Percentiles rank a stretch among this genome's conserved stretches.
Evolutionary conservation across 208 protist species (phyloP).

Genomic region (Acanthamoeba healyi): DNA sequence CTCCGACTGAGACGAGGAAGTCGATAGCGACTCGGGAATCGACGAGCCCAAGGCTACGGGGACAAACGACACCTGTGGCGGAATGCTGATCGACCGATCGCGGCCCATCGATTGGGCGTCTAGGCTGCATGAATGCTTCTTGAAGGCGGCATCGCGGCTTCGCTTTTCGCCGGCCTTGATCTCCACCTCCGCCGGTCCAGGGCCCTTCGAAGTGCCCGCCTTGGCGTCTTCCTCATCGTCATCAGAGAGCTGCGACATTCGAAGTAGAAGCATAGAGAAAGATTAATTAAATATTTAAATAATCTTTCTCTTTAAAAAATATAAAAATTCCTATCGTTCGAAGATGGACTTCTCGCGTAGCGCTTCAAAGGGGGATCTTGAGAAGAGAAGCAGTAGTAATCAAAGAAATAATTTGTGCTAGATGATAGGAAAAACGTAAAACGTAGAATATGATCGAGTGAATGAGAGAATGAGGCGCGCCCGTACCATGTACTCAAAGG

Average conservation of each 20-base stretch:
- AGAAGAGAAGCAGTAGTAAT: neutral
- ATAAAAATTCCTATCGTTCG: too few species aligned
- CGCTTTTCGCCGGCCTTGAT: slow-evolving; percentile 30
- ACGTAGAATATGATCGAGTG: too few species aligned
- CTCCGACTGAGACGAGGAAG: neutral
- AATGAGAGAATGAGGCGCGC: too few species aligned
- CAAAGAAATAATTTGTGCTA: neutral
- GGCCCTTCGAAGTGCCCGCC: neutral
- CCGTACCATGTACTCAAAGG: slow-evolving; percentile 39
- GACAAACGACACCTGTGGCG: neutral
- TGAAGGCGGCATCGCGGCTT: slow-evolving; percentile 13
- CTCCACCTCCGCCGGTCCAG: slow-evolving; percentile 14
- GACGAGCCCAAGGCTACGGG: neutral
- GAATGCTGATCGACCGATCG: neutral
- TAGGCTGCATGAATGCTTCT: slow-evolving; percentile 31
- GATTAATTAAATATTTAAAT: neutral
- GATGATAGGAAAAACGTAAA: too few species aligned
- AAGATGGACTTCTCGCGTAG: too few species aligned
- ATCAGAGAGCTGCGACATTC: neutral
- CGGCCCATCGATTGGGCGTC: neutral
- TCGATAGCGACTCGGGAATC: neutral
- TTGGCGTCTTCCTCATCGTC: neutral
- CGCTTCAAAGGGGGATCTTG: neutral
- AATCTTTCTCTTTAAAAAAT: too few species aligned
- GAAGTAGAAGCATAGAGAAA: neutral